Evolutionary conservation across 371 early-diverging fungal species (phyloP).

Genomic region (Neoconidiobolus thromboides): DNA sequence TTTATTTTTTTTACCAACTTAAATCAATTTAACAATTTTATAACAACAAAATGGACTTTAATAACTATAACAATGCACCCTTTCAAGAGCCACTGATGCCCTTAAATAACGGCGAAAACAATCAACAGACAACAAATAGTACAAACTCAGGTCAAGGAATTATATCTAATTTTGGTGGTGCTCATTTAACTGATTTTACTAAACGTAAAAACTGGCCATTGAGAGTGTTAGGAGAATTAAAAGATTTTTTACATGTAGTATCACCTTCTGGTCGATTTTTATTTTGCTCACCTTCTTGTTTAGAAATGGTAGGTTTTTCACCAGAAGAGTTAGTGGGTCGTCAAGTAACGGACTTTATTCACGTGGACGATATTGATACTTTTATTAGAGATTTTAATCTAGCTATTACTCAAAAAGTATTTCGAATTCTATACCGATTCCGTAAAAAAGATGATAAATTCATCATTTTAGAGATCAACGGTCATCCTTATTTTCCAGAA

Average conservation of each 20-base stretch:
- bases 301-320: constrained; percentile 28
- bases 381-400: constrained; percentile 23
- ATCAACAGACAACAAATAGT: not conserved
- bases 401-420: constrained; percentile 20
- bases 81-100: not conserved
- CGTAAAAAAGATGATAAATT: constrained; percentile 25
- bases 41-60: no score
- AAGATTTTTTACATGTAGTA: constrained; percentile 37
- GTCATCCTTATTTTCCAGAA: constrained; percentile 19
- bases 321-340: constrained; percentile 34
- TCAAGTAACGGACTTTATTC: constrained; percentile 28
- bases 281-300: constrained; percentile 32
- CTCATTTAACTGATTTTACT: constrained; percentile 21
- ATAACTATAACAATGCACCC: not conserved
- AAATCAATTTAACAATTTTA: no score
- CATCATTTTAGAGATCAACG: constrained; percentile 23
- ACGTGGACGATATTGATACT: constrained; percentile 34
- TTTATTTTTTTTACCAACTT: no score
- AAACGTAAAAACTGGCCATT: constrained; percentile 29
- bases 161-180: constrained; percentile 15
- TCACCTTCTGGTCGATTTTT: constrained; percentile 28
- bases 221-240: constrained; percentile 32
- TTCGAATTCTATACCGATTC: constrained; percentile 24
- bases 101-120: not conserved
- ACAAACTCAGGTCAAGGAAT: not conserved